Base-by-base conservation (phyloP, 2,329 filamentous ascomycete species). In the Cladophialophora exuberans region DNA sequence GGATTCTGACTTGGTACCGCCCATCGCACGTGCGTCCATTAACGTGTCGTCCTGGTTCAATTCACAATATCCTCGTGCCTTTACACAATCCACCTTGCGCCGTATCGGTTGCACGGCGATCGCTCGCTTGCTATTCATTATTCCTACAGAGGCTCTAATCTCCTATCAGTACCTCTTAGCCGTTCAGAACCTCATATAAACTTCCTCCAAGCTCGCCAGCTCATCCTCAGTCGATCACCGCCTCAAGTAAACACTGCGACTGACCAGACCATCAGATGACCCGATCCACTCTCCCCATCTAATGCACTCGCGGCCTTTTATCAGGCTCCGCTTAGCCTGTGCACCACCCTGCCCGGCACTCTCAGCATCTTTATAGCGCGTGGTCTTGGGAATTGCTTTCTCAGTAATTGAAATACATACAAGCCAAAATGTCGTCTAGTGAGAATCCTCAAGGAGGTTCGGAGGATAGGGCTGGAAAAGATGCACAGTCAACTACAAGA, bases 21-120 rank as follows among this genome's bases (percentile, higher is more conserved):
- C 36, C 26, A 18, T 20, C 11, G 52, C 56, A 59, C 56, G 56
- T 59, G 56, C 52, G 18, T 43, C 47, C 15, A 49, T 59, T 50
- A 48, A 56, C 43, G 52, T 55, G 56, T 46, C 46, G 41, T 48
- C 50, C 44, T 52, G 48, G 48, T 43, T 22, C 9, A 22, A 13
- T 42, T 25, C 39, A 23, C 30, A 36, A 13, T 36, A 20, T 26
- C 6, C 11, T 39, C 25, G 22, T 41, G 33, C 20, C 39, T 7
- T 23, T 51, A 36, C 49, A 45, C 41, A 25, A 22, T 42, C 20
- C 42, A 20, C 50, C 46, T 35, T 41, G 42, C 47, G 33, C 28
- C 25, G 23, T 33, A 44, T 52, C 38, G 15, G 17, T 33, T 39
- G 22, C 31, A 45, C 46, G 38, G 36, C 28, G 31, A 18, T 25